Evolutionary conservation across 176 grass and related monocot genomes (phyloP).

Genomic region (Triticum aestivum): IWGSC_CS_RefSeq_v2.1 NC_057799.1:120904940-120905439

Average conservation of each 20-base stretch:
- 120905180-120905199: slow-evolving; percentile 92
- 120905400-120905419: slow-evolving; percentile 51
- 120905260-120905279: background rate
- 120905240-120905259: slow-evolving; percentile 16
- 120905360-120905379: slow-evolving; percentile 95
- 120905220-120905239: slow-evolving; percentile 10
- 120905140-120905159: slow-evolving; percentile 85
- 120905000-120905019: slow-evolving; percentile 58
- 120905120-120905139: slow-evolving; percentile 78
- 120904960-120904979: slow-evolving; percentile 99
- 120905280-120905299: slow-evolving; percentile 3
- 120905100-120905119: slow-evolving; percentile 85
- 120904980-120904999: slow-evolving; percentile 99
- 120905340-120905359: slow-evolving; percentile 92
- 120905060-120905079: background rate
- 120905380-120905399: slow-evolving; percentile 84
- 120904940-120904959: slow-evolving; percentile 82
- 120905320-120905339: slow-evolving; percentile 71
- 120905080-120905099: slow-evolving; percentile 77
- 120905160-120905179: slow-evolving; percentile 94
- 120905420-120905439: background rate
- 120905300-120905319: slow-evolving; percentile 18
- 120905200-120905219: slow-evolving; percentile 79
- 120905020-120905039: background rate
- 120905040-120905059: background rate